These are phyloP conservation scores for Fusarium setosum DNA, from an alignment of 2,329 filamentous ascomycete species.

Conservation along the genomic window DNA sequence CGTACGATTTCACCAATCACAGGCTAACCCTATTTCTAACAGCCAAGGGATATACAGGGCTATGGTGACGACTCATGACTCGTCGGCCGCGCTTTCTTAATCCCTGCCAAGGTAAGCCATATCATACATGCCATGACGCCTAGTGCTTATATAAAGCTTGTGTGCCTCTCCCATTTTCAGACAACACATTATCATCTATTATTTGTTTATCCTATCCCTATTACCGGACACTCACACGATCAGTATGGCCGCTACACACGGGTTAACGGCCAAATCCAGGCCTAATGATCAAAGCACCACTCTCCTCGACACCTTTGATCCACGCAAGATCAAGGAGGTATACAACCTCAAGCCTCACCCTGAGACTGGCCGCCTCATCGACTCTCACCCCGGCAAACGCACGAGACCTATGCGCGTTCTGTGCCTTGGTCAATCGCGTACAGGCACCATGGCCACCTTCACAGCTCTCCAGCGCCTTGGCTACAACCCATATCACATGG, in stretches of 20 bases:
- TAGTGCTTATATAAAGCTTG: too few species aligned
- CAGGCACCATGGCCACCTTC: constrained; percentile 11
- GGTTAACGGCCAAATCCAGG: neutral
- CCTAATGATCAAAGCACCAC: neutral
- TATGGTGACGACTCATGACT: too few species aligned
- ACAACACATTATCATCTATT: neutral
- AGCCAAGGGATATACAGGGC: too few species aligned
- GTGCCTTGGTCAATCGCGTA: constrained; percentile 29
- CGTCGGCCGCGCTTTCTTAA: too few species aligned
- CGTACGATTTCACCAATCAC: too few species aligned
- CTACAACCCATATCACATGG: constrained; percentile 30
- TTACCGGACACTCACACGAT: too few species aligned
- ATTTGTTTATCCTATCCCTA: neutral
- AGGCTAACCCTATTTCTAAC: too few species aligned
- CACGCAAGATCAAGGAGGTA: constrained; percentile 2
- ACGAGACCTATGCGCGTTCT: constrained; percentile 29
- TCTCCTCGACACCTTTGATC: neutral
- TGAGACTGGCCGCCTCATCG: constrained; percentile 25
- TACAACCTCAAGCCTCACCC: constrained; percentile 29
- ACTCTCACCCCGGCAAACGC: constrained; percentile 19
- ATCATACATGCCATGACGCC: too few species aligned
- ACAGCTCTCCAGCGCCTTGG: constrained; percentile 19
- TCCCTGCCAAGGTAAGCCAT: too few species aligned
- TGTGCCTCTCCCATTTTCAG: neutral
- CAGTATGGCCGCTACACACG: neutral